Conservation (phyloP, 495 filamentous ascomycete species). For the Pyrenopolyporus hunteri region DNA sequence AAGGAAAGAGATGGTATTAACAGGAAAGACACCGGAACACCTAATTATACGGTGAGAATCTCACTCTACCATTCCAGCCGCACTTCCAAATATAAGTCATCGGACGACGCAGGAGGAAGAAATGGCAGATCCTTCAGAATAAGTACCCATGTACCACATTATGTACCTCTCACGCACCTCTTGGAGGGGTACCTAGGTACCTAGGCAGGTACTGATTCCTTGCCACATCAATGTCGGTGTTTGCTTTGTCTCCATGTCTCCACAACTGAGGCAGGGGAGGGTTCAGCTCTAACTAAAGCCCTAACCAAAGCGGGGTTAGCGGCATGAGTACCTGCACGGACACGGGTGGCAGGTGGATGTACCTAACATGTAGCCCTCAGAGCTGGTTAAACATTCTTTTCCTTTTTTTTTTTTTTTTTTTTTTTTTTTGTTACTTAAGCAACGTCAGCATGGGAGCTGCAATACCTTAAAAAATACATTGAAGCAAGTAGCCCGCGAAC, state of each 20-base stretch:
- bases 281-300: no score
- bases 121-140: conserved; percentile 15
- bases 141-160: not conserved
- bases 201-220: not conserved
- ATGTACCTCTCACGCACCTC: not conserved
- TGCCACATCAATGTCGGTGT: no score
- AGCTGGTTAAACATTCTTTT: conserved; percentile 1
- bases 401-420: no score
- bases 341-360: no score
- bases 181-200: not conserved
- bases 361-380: no score
- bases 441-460: conserved; percentile 2
- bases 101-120: no score
- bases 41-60: conserved; percentile 5
- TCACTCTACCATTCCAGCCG: conserved; percentile 11
- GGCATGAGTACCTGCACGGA: no score
- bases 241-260: no score
- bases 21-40: not conserved
- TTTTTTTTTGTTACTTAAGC: not conserved
- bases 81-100: not conserved
- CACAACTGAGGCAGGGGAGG: no score
- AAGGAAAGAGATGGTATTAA: not conserved
- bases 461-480: not conserved
- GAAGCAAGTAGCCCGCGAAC: conserved; percentile 12
- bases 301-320: no score